Percentiles rank a stretch among this genome's conserved stretches.
Evolutionary conservation across 148 eudicot species (phyloP).

Genomic region (Fagopyrum tataricum): DNA sequence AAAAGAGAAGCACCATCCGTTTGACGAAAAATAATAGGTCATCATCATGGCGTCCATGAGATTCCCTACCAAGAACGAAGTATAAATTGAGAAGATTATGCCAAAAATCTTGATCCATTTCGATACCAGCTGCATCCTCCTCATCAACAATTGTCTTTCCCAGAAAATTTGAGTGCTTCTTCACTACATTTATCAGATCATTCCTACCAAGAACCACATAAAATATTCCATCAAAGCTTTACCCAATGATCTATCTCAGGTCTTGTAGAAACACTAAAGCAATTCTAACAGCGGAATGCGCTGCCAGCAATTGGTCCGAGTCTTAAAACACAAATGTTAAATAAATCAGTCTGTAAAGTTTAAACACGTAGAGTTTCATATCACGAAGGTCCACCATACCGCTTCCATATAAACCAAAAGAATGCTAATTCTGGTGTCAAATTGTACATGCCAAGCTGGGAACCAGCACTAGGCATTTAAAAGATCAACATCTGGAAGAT

Average conservation of each 20-base stretch:
- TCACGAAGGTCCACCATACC: neutral
- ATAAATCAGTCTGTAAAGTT: neutral
- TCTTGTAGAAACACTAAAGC: no score
- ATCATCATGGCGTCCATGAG: conserved; percentile 81
- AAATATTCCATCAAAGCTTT: conserved; percentile 17
- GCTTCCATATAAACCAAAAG: neutral
- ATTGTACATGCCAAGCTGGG: no score
- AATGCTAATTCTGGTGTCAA: no score
- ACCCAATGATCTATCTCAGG: neutral
- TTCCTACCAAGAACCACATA: conserved; percentile 32
- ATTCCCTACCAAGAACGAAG: conserved; percentile 65
- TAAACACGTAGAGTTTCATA: neutral
- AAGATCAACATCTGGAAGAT: no score
- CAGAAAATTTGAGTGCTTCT: conserved; percentile 81
- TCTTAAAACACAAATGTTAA: neutral
- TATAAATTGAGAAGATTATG: conserved; percentile 69
- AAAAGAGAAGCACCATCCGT: conserved; percentile 50
- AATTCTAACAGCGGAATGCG: no score
- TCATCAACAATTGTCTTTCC: conserved; percentile 64
- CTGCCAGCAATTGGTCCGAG: no score
- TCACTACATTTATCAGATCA: conserved; percentile 83
- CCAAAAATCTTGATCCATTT: conserved; percentile 89
- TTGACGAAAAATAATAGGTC: conserved; percentile 89
- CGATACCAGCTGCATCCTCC: conserved; percentile 71
- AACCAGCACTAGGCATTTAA: no score